Conservation (phyloP, 225 moss, liverwort and hornwort species). For the Lunularia cruciata region DNA sequence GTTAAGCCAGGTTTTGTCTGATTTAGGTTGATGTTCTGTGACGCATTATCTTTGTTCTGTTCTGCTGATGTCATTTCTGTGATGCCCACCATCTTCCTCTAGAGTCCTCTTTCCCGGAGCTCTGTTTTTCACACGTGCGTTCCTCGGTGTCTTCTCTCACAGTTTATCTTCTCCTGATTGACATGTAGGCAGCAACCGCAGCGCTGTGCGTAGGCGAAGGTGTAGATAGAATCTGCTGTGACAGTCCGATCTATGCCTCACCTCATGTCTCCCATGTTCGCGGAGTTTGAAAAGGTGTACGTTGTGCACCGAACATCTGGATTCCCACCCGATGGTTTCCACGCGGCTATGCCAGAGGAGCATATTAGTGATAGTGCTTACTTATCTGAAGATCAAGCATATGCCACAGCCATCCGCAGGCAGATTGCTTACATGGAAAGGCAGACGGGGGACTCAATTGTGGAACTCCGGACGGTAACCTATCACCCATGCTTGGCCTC, state of each 20-base stretch:
- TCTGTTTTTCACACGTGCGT: not conserved
- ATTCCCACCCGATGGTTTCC: slow-evolving; percentile 29
- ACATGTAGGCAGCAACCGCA: not conserved
- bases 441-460: slow-evolving; percentile 27
- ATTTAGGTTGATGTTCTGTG: too few relatives aligned
- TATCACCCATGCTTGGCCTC: too few relatives aligned
- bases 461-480: slow-evolving; percentile 36
- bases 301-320: slow-evolving; percentile 34
- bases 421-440: slow-evolving; percentile 42
- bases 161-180: too few relatives aligned
- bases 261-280: slow-evolving; percentile 25
- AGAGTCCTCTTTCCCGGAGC: too few relatives aligned
- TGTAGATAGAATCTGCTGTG: not conserved
- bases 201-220: not conserved
- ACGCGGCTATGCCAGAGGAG: slow-evolving; percentile 27
- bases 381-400: slow-evolving; percentile 39
- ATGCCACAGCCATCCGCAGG: slow-evolving; percentile 34
- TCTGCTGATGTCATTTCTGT: too few relatives aligned
- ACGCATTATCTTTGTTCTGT: too few relatives aligned
- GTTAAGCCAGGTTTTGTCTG: too few relatives aligned
- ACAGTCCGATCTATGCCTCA: slow-evolving; percentile 27
- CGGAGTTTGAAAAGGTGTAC: slow-evolving; percentile 26
- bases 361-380: slow-evolving; percentile 37
- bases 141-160: not conserved
- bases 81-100: too few relatives aligned